Conservation (phyloP, 2,329 filamentous ascomycete genomes). For the Penicillium decumbens region DNA sequence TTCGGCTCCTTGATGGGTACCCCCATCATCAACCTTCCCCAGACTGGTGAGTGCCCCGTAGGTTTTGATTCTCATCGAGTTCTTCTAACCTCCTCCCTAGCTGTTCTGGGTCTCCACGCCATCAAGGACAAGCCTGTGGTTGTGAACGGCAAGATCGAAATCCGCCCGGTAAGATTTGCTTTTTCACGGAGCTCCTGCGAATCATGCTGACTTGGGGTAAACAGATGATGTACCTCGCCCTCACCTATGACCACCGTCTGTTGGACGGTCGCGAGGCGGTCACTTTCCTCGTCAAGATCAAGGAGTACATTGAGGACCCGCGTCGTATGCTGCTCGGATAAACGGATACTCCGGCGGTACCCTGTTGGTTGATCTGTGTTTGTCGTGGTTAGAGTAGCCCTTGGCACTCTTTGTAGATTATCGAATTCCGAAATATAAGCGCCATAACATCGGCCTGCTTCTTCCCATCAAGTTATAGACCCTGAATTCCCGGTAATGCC, state of each 20-base stretch:
- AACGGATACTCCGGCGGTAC: neutral
- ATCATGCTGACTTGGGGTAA: slow-evolving; percentile 11
- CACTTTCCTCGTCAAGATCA: slow-evolving; percentile 92
- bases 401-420: slow-evolving; percentile 30
- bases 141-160: slow-evolving; percentile 89
- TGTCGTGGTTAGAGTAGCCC: slow-evolving; percentile 15
- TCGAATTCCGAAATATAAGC: slow-evolving; percentile 19
- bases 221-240: slow-evolving; percentile 94
- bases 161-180: slow-evolving; percentile 61
- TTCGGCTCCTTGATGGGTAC: slow-evolving; percentile 97
- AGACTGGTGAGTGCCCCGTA: slow-evolving; percentile 56
- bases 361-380: slow-evolving; percentile 9
- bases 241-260: slow-evolving; percentile 96
- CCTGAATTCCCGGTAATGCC: neutral
- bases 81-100: slow-evolving; percentile 26
- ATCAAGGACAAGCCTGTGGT: slow-evolving; percentile 92
- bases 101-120: slow-evolving; percentile 86
- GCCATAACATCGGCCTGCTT: slow-evolving; percentile 10
- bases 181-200: neutral
- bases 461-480: neutral
- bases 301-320: slow-evolving; percentile 96
- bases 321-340: slow-evolving; percentile 73
- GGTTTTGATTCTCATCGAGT: neutral
- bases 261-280: slow-evolving; percentile 93
- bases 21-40: slow-evolving; percentile 95